phyloP scores from a whole-genome alignment of 2,329 filamentous ascomycete species.

The Aspergillus pseudoterreus region DNA sequence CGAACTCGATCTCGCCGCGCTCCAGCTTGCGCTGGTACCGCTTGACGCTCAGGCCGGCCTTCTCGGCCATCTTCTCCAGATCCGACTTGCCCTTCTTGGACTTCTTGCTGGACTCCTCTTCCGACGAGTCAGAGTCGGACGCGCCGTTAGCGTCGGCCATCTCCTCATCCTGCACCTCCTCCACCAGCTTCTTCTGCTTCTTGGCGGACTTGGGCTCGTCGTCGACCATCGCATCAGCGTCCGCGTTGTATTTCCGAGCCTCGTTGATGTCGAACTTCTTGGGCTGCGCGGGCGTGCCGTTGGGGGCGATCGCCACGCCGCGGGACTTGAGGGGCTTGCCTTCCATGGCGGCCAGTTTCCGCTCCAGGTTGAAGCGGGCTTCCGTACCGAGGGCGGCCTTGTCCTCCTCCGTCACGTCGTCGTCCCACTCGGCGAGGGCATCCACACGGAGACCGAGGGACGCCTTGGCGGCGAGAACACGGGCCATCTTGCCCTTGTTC shows the following conservation, averaged over 20 bases:
- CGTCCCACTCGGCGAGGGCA: conserved; percentile 74
- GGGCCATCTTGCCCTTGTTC: conserved; percentile 99
- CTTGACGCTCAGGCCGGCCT: conserved; percentile 66
- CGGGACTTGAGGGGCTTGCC: conserved; percentile 82
- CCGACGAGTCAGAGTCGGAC: conserved; percentile 15
- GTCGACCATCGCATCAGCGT: conserved; percentile 78
- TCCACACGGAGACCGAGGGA: conserved; percentile 91
- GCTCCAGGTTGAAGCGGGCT: conserved; percentile 47
- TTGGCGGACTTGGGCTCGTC: conserved; percentile 55
- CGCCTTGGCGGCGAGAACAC: conserved; percentile 91
- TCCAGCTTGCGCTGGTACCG: conserved; percentile 78
- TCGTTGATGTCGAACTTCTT: conserved; percentile 84
- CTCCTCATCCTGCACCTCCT: conserved; percentile 45
- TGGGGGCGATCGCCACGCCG: conserved; percentile 70
- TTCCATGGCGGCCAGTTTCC: conserved; percentile 61
- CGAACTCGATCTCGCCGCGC: conserved; percentile 68
- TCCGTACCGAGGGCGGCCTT: conserved; percentile 73
- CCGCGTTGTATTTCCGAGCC: conserved; percentile 87
- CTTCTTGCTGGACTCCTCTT: conserved; percentile 26
- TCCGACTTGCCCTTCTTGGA: conserved; percentile 46
- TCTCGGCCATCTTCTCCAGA: conserved; percentile 58
- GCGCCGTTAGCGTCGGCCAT: conserved; percentile 35
- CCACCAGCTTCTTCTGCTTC: conserved; percentile 45
- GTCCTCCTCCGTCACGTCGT: conserved; percentile 82
- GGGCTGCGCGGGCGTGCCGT: conserved; percentile 61